phyloP scores from a whole-genome alignment of 495 filamentous ascomycete species.

The Melanomma pulvis-pyrius region DNA sequence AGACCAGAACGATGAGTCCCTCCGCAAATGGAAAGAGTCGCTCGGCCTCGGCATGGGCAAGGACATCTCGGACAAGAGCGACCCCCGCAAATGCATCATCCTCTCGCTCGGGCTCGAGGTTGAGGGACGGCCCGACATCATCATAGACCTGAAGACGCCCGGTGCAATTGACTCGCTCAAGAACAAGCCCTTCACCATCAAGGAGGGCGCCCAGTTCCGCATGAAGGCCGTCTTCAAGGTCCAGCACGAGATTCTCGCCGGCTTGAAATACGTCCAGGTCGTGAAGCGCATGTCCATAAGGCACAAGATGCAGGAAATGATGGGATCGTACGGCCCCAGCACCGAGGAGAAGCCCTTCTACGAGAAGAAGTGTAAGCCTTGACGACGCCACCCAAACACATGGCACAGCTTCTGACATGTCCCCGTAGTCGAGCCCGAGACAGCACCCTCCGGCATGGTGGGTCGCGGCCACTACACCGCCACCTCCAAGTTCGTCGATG shows the following conservation, averaged over 20 bases:
- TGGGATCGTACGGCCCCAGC: conserved; percentile 90
- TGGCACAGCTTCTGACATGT: neutral
- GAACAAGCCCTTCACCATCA: conserved; percentile 91
- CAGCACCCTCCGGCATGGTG: conserved; percentile 87
- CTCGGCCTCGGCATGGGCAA: conserved; percentile 73
- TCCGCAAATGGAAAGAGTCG: conserved; percentile 95
- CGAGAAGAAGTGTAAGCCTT: conserved; percentile 80
- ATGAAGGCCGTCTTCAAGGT: conserved; percentile 94
- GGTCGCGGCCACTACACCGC: conserved; percentile 85
- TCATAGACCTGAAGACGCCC: conserved; percentile 72
- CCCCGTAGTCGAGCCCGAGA: conserved; percentile 77
- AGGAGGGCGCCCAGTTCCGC: conserved; percentile 87
- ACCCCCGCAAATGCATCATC: conserved; percentile 85
- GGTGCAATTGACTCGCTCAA: conserved; percentile 73
- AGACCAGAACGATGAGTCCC: conserved; percentile 82
- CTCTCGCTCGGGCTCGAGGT: conserved; percentile 81
- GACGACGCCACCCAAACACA: neutral
- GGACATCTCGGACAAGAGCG: conserved; percentile 62
- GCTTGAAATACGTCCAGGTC: conserved; percentile 90
- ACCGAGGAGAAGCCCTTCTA: conserved; percentile 81
- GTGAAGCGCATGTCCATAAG: conserved; percentile 84
- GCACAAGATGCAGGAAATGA: conserved; percentile 94
- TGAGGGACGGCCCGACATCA: conserved; percentile 75
- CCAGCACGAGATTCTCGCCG: conserved; percentile 90
- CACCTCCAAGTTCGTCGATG: conserved; percentile 84